Base-by-base conservation (phyloP, 2,329 filamentous ascomycete genomes). In the Didymella sp. region DNA sequence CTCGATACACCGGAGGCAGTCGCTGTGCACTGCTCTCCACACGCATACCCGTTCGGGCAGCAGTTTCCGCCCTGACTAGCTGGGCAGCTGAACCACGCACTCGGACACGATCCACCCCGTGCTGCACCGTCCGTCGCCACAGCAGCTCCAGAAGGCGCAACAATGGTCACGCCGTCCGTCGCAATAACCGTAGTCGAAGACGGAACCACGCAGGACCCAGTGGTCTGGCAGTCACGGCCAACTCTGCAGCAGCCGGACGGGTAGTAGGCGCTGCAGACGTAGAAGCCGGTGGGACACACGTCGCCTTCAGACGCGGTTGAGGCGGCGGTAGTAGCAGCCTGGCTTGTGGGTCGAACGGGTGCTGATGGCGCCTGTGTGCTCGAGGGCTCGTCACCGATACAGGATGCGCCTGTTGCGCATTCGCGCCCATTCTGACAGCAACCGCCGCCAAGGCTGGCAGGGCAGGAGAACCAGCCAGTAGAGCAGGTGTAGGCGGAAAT, bases 241-340 rank as follows among this genome's bases (percentile, higher is more conserved):
- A 91, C 92, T 55, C 90, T 89, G 78, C 94, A 98, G 79, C 94
- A 98, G 19, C 92, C 92, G 13, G 90, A 92, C 2, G 84, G 80
- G 57, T 93, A 91, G 58, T 87, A 87, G 2, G 94, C 94, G 2
- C 88, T 85, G 76, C 94, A 98, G 47, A 91, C 89, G 76, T 98
- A 98, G 80, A 93, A 98, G 2, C 93, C 93, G 0, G 89, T 93
- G 0, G 94, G 94, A 67, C 94, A 98, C 66, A 83, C 70, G 19
- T 63, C 61, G 2, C 63, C 61, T n/a, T 55, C 51, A 96, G 50
- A 90, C 87, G 76, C 96, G 80, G 92, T 96, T 4, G 92, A 90
- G 0, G 89, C 92, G 1, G 92, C 91, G 67, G 65, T 1, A 15
- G 79, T 72, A 12, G 80, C 74, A 25, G 77, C 66, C 21, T 75